Base-by-base conservation (phyloP, 441 rosid species). In the Jatropha podagrica region DNA sequence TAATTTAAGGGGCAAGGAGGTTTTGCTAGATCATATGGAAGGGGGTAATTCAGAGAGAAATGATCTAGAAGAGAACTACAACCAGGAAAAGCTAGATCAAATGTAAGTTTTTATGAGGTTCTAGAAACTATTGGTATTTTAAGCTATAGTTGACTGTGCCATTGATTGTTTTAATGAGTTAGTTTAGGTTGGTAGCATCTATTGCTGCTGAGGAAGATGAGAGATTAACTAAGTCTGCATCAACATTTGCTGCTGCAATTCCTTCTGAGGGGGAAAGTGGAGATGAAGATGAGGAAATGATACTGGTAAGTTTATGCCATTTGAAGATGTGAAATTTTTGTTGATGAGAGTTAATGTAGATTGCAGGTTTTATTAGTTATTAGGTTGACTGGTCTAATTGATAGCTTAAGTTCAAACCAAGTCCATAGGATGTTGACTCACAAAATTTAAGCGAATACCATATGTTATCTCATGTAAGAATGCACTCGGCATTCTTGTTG, bases 281-380 rank as follows among this genome's bases (percentile, higher is more conserved):
- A 32, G 92, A 85, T 63, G 97, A 86, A 75, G 89, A 89, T 74
- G 97, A 89, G 78, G 92, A 90, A 85, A 85, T 93, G 86, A 66
- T 89, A 65, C 76, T 90, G 83, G 99, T 93, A 83, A 79, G 86
- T 65, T 49, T 60, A 26, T 37, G 20, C 65, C 69, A 37, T 48
- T 18, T 65, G 4, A 37, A 42, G 56, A 71, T 42, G 65, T 48
- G 18, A 14, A 52, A 20, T 38, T 60, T 49, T 54, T 42, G 32
- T 66, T 41, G 18, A 49, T 68, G 38, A 26, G 61, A 17, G 46
- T 18, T n/a, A 13, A 14, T n/a, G 38, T 54, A 48, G 59, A 40
- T 75, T 61, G 42, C 65, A 27, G 78, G 44, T 56, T 46, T 48
- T 23, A 27, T 6, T 26, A 63, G 68, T 38, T 44, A 54, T 37